These are phyloP conservation scores for Alternaria rosae DNA, from an alignment of 2,329 filamentous ascomycete genomes.

Conservation along the genomic window DNA sequence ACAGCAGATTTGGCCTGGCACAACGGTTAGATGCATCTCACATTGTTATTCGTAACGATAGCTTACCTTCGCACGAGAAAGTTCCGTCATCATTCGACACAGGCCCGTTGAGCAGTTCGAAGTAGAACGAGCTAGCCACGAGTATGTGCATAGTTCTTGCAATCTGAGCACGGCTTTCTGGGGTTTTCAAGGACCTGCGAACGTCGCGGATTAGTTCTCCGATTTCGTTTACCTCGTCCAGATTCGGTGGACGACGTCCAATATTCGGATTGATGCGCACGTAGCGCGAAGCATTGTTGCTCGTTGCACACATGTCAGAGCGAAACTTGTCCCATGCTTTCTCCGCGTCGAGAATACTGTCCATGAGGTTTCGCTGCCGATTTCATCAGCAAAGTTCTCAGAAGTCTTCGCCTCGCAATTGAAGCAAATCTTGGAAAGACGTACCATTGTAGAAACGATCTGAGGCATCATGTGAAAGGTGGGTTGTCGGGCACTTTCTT, in stretches of 20 bases:
- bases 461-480: neutral
- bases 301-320: neutral
- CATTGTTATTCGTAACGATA: neutral
- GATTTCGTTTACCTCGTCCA: slow-evolving; percentile 14
- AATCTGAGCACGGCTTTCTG: slow-evolving; percentile 4
- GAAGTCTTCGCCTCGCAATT: neutral
- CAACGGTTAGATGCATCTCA: neutral
- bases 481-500: neutral
- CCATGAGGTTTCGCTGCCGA: neutral
- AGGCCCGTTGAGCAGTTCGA: slow-evolving; percentile 6
- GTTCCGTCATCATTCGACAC: neutral
- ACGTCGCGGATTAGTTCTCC: slow-evolving; percentile 4
- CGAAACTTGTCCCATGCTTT: slow-evolving; percentile 3
- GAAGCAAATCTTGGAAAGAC: neutral
- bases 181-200: neutral
- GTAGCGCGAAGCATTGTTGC: slow-evolving; percentile 1
- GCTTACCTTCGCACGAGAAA: slow-evolving; percentile 1
- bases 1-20: slow-evolving; percentile 19
- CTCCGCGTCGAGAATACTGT: slow-evolving; percentile 6
- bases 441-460: neutral
- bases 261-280: slow-evolving; percentile 19
- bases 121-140: slow-evolving; percentile 30
- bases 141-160: slow-evolving; percentile 16
- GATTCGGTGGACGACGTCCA: slow-evolving; percentile 1
- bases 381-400: neutral